These are phyloP conservation scores for Poa pratensis DNA, from an alignment of 176 grass and related monocot genomes.

Conservation along the genomic window DNA sequence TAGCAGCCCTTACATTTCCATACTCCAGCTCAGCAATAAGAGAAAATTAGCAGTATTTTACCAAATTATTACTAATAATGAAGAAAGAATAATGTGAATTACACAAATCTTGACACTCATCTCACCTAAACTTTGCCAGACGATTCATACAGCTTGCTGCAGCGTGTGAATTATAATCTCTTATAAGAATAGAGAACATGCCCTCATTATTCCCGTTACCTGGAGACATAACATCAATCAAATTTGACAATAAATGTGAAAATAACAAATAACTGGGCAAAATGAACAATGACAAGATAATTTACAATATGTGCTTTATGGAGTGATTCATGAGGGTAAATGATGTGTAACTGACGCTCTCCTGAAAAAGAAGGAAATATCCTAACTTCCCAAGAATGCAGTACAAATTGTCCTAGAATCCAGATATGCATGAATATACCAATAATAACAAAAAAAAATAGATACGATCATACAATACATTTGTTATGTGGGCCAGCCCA, in stretches of 20 bases:
- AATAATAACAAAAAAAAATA: neutral
- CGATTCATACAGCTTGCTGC: slow-evolving; percentile 99
- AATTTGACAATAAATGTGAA: slow-evolving; percentile 6
- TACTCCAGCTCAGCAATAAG: slow-evolving; percentile 31
- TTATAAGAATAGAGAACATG: slow-evolving; percentile 85
- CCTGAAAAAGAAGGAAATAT: neutral
- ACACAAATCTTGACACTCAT: neutral
- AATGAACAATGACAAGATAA: slow-evolving; percentile 9
- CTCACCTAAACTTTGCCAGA: slow-evolving; percentile 94
- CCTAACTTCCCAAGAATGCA: neutral
- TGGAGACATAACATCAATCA: slow-evolving; percentile 50
- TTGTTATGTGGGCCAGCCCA: too few relatives aligned
- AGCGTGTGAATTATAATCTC: slow-evolving; percentile 99
- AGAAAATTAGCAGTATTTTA: slow-evolving; percentile 26
- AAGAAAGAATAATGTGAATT: slow-evolving; percentile 15
- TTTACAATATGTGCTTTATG: neutral
- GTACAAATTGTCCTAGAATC: slow-evolving; percentile 1
- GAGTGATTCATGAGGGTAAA: slow-evolving; percentile 28
- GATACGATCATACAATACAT: neutral
- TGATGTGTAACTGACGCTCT: slow-evolving; percentile 23
- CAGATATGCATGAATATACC: neutral
- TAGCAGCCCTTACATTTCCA: neutral
- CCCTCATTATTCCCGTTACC: slow-evolving; percentile 96
- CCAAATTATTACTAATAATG: neutral
- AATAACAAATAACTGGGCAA: slow-evolving; percentile 30